These are phyloP conservation scores for Pseudopyrenochaeta lycopersici DNA, from an alignment of 2,329 filamentous ascomycete genomes.

Conservation along the genomic window DNA sequence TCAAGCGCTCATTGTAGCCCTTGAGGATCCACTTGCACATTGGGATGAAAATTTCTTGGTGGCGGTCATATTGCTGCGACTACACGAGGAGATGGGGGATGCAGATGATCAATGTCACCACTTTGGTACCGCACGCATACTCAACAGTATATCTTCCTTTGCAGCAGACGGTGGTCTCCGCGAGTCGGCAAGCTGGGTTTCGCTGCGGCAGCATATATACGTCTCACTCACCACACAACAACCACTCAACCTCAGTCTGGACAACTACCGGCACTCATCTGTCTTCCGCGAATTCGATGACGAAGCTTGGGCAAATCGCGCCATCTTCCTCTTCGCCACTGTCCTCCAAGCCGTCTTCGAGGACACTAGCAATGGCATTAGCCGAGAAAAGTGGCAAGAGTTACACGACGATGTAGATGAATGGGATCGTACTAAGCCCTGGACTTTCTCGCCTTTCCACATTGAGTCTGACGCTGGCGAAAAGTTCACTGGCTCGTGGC, in stretches of 20 bases:
- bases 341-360: slow-evolving; percentile 40
- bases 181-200: slow-evolving; percentile 53
- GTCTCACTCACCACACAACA: slow-evolving; percentile 49
- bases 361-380: slow-evolving; percentile 26
- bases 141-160: slow-evolving; percentile 51
- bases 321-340: slow-evolving; percentile 41
- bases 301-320: slow-evolving; percentile 43
- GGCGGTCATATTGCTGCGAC: slow-evolving; percentile 59
- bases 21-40: slow-evolving; percentile 52
- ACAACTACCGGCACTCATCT: slow-evolving; percentile 39
- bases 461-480: slow-evolving; percentile 33
- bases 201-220: slow-evolving; percentile 53
- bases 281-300: slow-evolving; percentile 42
- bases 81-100: slow-evolving; percentile 59
- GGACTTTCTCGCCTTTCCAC: slow-evolving; percentile 36
- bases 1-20: slow-evolving; percentile 56
- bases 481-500: slow-evolving; percentile 32
- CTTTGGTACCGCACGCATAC: slow-evolving; percentile 48
- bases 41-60: slow-evolving; percentile 59
- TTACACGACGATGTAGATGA: slow-evolving; percentile 41
- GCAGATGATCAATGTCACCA: slow-evolving; percentile 52
- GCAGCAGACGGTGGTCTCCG: slow-evolving; percentile 50
- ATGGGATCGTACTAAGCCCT: slow-evolving; percentile 43
- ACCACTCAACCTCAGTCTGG: slow-evolving; percentile 39
- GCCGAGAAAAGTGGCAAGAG: slow-evolving; percentile 37